A percentile compares a stretch with the other conserved stretches of the same genome.
These are phyloP conservation scores for Eutrema yunnanense DNA, from an alignment of 345 rosid species.

Conservation along the genomic window DNA sequence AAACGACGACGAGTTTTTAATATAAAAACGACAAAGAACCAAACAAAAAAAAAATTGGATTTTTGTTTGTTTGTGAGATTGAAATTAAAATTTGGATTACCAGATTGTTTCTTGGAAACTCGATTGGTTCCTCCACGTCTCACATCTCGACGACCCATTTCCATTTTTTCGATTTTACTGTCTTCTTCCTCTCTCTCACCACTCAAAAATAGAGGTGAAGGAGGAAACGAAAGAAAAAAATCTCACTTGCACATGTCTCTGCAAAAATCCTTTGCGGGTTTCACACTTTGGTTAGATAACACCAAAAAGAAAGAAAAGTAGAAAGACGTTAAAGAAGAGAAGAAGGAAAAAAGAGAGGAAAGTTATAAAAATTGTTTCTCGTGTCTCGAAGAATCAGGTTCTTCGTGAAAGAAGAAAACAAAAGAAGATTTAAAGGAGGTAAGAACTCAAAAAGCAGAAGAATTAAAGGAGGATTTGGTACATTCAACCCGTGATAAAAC, in stretches of 20 bases:
- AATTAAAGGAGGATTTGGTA: neutral
- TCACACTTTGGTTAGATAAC: slow-evolving; percentile 8
- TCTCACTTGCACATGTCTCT: slow-evolving; percentile 19
- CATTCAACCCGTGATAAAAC: slow-evolving; percentile 26
- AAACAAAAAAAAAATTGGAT: slow-evolving; percentile 13
- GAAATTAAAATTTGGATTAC: slow-evolving; percentile 17
- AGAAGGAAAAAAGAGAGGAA: neutral
- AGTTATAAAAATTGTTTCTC: slow-evolving; percentile 47
- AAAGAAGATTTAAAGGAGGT: neutral
- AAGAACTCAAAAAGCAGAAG: too few species aligned
- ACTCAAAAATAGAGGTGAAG: neutral
- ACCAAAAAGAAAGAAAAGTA: slow-evolving; percentile 8
- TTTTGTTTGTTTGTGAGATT: neutral
- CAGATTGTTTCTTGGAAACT: slow-evolving; percentile 45
- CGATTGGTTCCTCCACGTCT: slow-evolving; percentile 55
- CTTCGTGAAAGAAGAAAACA: slow-evolving; percentile 46
- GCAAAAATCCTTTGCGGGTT: neutral
- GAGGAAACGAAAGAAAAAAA: neutral
- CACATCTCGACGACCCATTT: slow-evolving; percentile 51
- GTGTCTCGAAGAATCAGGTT: slow-evolving; percentile 80
- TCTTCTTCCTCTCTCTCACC: neutral
- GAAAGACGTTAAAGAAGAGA: neutral
- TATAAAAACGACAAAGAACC: neutral
- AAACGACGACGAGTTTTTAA: neutral
- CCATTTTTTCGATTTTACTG: slow-evolving; percentile 41